Evolutionary conservation across 2,329 filamentous ascomycete genomes (phyloP).

Genomic region (Fusarium sp.): DNA sequence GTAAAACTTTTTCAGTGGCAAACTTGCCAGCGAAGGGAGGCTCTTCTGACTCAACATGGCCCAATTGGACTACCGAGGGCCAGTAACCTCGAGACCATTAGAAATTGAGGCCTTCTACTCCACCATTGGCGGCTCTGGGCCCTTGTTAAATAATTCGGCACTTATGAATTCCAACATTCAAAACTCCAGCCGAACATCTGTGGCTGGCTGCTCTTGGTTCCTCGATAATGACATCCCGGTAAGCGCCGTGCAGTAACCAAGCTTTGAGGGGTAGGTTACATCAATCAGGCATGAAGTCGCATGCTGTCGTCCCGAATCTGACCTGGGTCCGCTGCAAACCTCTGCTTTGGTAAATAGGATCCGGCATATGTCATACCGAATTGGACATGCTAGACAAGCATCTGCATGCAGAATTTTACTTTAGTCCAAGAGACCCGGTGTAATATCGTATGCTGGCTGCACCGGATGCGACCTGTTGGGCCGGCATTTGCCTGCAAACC

Average conservation of each 20-base stretch:
- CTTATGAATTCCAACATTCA: background rate
- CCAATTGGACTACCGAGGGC: conserved; percentile 6
- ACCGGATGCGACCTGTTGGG: conserved; percentile 17
- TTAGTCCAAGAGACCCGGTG: background rate
- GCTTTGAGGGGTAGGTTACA: conserved; percentile 25
- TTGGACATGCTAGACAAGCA: background rate
- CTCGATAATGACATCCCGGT: background rate
- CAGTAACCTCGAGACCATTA: conserved; percentile 9
- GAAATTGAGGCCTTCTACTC: conserved; percentile 32
- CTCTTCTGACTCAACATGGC: conserved; percentile 22
- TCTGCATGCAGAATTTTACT: background rate
- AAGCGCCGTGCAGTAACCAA: conserved; percentile 7
- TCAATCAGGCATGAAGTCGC: conserved; percentile 27
- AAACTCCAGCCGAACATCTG: conserved; percentile 25
- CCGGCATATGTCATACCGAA: background rate
- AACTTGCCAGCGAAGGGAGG: background rate
- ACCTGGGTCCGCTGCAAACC: background rate
- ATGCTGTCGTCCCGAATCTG: conserved; percentile 12
- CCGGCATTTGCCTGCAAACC: conserved; percentile 14
- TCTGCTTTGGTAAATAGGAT: background rate
- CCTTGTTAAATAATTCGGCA: conserved; percentile 1
- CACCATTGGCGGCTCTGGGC: conserved; percentile 18
- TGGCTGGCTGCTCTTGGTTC: background rate
- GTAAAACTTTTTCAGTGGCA: background rate
- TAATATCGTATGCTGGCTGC: conserved; percentile 8